Evolutionary conservation across 164 flowering plant species (phyloP).

Genomic region (Tetracentron sinense): DNA sequence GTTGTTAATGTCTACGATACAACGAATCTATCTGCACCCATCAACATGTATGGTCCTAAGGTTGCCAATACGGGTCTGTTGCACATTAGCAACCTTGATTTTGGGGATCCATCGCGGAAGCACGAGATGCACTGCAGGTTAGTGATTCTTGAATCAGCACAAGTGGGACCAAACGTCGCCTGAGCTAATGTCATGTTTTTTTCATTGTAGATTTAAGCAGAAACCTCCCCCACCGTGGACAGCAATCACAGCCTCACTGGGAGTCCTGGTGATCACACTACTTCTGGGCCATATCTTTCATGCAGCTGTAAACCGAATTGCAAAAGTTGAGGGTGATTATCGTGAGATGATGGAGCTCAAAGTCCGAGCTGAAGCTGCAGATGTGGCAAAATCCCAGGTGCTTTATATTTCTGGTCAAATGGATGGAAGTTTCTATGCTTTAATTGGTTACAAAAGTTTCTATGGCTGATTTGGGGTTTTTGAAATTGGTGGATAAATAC

Average conservation of each 20-base stretch:
- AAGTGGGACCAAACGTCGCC: not conserved
- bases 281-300: constrained; percentile 70
- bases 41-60: constrained; percentile 79
- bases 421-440: not conserved
- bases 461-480: too few relatives aligned
- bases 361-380: constrained; percentile 95
- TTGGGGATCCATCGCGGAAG: constrained; percentile 83
- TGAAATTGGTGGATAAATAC: too few relatives aligned
- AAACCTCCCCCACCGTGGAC: constrained; percentile 78
- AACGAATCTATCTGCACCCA: constrained; percentile 63
- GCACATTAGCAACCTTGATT: constrained; percentile 70
- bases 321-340: constrained; percentile 74
- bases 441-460: not conserved
- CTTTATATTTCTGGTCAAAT: constrained; percentile 11
- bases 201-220: constrained; percentile 64
- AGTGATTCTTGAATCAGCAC: not conserved
- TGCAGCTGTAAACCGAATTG: constrained; percentile 71
- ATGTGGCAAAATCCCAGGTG: constrained; percentile 98
- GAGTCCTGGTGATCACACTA: constrained; percentile 60
- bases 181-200: not conserved
- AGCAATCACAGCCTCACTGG: constrained; percentile 61
- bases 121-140: constrained; percentile 99
- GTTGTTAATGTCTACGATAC: constrained; percentile 90
- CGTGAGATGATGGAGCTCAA: constrained; percentile 74
- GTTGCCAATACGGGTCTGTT: constrained; percentile 51